Conservation (phyloP, 176 grass and related monocot species). For the Eleusine indica region DNA sequence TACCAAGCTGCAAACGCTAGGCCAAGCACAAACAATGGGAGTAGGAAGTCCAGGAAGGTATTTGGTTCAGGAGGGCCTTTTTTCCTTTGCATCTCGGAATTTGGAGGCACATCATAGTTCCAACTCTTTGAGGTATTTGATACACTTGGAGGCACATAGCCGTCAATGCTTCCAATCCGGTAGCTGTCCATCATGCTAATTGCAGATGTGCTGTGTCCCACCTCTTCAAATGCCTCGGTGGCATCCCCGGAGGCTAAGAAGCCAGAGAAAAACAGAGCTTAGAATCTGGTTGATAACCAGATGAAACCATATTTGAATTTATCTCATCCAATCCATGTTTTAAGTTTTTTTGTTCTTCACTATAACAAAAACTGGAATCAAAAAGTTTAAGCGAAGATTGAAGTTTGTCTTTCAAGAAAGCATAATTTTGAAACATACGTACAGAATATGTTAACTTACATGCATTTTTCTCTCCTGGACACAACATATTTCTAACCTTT, state of each 20-base stretch:
- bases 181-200: constrained; percentile 73
- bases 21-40: constrained; percentile 61
- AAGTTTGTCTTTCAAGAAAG: not conserved
- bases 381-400: not conserved
- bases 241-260: constrained; percentile 71
- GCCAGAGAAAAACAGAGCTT: constrained; percentile 19
- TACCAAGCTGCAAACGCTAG: constrained; percentile 80
- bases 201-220: constrained; percentile 77
- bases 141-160: constrained; percentile 33
- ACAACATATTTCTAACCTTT: constrained; percentile 6
- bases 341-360: not conserved
- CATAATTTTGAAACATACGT: not conserved
- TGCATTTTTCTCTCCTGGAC: constrained; percentile 10
- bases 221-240: constrained; percentile 74
- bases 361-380: not conserved
- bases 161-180: constrained; percentile 60
- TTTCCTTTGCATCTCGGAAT: constrained; percentile 32
- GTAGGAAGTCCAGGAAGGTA: constrained; percentile 68
- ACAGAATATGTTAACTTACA: not conserved
- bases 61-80: constrained; percentile 49
- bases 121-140: not conserved
- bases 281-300: constrained; percentile 6
- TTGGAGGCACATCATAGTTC: constrained; percentile 11
- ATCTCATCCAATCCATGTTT: not conserved
- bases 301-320: constrained; percentile 2